Conservation (phyloP, 108 stramenopile genomes). For the Pseudonitzschia pungens region DNA sequence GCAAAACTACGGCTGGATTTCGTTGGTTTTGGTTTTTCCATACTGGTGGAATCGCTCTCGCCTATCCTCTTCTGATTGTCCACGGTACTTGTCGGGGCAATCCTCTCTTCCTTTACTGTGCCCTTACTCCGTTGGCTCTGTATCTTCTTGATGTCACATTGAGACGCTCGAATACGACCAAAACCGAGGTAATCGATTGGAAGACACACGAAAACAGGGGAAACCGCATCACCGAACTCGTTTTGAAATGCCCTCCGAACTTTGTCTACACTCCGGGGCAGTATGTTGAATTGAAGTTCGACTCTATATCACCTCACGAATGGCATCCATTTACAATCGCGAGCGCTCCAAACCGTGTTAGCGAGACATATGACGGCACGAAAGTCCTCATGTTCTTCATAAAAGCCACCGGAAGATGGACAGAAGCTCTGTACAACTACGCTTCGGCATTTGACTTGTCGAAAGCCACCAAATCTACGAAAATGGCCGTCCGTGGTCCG, state of each 20-base stretch:
- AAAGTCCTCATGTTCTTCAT: conserved; percentile 20
- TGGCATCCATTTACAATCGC: conserved; percentile 50
- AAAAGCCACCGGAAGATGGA: conserved; percentile 30
- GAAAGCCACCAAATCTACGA: background rate
- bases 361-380: background rate
- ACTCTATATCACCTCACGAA: conserved; percentile 28
- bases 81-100: conserved; percentile 24
- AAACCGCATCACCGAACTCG: conserved; percentile 10
- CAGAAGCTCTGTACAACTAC: conserved; percentile 19
- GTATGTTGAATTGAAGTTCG: conserved; percentile 26
- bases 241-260: background rate
- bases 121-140: conserved; percentile 14
- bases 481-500: conserved; percentile 23
- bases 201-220: conserved; percentile 15
- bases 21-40: conserved; percentile 35
- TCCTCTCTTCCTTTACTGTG: conserved; percentile 24
- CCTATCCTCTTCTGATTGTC: conserved; percentile 24
- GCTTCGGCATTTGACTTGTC: background rate
- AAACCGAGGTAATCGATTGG: conserved; percentile 7
- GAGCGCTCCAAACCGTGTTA: conserved; percentile 15
- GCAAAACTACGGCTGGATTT: conserved; percentile 27
- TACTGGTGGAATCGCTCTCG: conserved; percentile 15
- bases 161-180: conserved; percentile 7
- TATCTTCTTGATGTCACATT: conserved; percentile 20
- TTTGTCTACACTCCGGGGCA: conserved; percentile 24